These are phyloP conservation scores for Termitomyces sp. DNA, from an alignment of 768 basidiomycete genomes.

Conservation along the genomic window DNA sequence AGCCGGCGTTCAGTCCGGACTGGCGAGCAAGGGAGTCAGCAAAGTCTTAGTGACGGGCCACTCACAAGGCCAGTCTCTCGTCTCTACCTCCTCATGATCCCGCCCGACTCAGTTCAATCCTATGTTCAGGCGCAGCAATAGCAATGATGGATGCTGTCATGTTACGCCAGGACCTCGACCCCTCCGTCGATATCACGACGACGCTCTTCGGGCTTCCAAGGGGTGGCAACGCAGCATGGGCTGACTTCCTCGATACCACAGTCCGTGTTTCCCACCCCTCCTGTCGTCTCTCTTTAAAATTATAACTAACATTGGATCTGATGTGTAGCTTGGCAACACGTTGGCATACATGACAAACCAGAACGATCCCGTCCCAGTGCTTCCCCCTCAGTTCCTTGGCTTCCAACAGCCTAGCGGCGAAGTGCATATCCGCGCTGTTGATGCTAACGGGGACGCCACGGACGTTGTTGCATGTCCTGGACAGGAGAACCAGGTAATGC, in stretches of 20 bases:
- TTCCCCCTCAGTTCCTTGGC: slow-evolving; percentile 34
- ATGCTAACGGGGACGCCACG: slow-evolving; percentile 25
- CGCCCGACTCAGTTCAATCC: not conserved
- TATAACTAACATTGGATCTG: no score
- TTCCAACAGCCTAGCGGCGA: slow-evolving; percentile 41
- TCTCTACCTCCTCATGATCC: not conserved
- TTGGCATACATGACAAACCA: slow-evolving; percentile 38
- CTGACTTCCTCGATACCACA: slow-evolving; percentile 37
- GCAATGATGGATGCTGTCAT: slow-evolving; percentile 44
- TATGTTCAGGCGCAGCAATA: slow-evolving; percentile 37
- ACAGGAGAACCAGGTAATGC: slow-evolving; percentile 34
- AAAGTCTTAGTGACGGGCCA: slow-evolving; percentile 41
- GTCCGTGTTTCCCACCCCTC: slow-evolving; percentile 16
- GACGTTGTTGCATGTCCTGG: slow-evolving; percentile 33
- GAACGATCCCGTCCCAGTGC: slow-evolving; percentile 40
- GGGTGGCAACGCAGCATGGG: slow-evolving; percentile 44
- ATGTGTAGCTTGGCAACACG: slow-evolving; percentile 24
- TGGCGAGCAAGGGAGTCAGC: slow-evolving; percentile 26
- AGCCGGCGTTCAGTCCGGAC: slow-evolving; percentile 27
- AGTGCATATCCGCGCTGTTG: slow-evolving; percentile 37
- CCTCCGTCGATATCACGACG: slow-evolving; percentile 31
- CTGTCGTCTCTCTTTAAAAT: not conserved
- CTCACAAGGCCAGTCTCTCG: slow-evolving; percentile 32
- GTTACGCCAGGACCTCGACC: slow-evolving; percentile 35
- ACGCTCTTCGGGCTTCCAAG: slow-evolving; percentile 44